Evolutionary conservation across 495 filamentous ascomycete species (phyloP).

Genomic region (Penicillium roqueforti): DNA sequence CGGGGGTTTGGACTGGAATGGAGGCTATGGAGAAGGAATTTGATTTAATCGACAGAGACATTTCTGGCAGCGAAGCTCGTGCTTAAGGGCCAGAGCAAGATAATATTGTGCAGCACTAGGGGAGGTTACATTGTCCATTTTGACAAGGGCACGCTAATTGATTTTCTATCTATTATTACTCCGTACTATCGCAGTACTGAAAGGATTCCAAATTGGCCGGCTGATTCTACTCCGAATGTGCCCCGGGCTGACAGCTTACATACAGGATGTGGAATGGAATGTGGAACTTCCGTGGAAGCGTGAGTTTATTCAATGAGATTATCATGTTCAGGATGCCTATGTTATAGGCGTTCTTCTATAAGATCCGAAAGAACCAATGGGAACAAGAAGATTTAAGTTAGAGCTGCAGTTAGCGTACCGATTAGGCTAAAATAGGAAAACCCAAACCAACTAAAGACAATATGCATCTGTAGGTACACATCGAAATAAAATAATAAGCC

Average conservation of each 20-base stretch:
- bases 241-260: neutral
- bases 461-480: too few relatives aligned
- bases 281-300: neutral
- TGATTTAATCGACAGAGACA: too few relatives aligned
- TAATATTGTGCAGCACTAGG: too few relatives aligned
- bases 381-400: neutral
- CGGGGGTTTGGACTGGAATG: too few relatives aligned
- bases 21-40: too few relatives aligned
- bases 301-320: neutral
- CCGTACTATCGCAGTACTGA: neutral
- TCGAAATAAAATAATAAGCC: neutral
- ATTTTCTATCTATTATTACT: too few relatives aligned
- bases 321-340: neutral
- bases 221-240: neutral
- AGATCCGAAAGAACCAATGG: neutral
- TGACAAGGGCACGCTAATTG: too few relatives aligned
- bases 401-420: neutral
- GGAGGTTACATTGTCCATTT: too few relatives aligned
- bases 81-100: too few relatives aligned
- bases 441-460: neutral
- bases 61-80: too few relatives aligned
- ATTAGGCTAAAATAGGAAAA: neutral
- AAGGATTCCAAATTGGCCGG: neutral
- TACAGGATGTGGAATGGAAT: neutral
- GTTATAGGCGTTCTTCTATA: too few relatives aligned